Base-by-base conservation (phyloP, 2,329 filamentous ascomycete species). In the Colletotrichum shisoi region DNA sequence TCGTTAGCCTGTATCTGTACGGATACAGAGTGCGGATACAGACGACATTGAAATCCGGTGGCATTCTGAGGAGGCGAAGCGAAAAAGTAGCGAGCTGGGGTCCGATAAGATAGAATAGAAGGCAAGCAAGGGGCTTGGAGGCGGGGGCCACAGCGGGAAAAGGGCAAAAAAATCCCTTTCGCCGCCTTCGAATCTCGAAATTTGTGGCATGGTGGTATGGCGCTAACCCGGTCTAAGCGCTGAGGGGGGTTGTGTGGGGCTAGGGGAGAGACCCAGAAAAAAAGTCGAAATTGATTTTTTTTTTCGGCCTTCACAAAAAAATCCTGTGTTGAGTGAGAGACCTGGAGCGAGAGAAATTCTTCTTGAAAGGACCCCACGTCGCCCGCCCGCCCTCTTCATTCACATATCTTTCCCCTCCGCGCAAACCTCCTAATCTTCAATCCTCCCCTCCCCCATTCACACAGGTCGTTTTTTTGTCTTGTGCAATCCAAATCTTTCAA, bases 401-500 rank as follows among this genome's bases (percentile, higher is more conserved):
- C 60, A 70, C 65, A 61, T 59, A 68, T 68, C 56, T 69, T 67
- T 48, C 58, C 58, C 69, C 65, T 68, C 64, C 68, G 62, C 65
- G 62, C 68, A 61, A 57, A 59, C 58, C 59, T 69, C 56, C 44
- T 61, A 54, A 63, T 52, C 64, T 72, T 61, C 64, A 66, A 53
- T 62, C 68, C 64, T 62, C 70, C 68, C 68, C 64, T 61, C 70
- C 68, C 66, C 69, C 67, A 68, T 66, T 65, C 61, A 68, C 67
- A 70, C 62, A 67, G 64, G 64, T 64, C 71, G 62, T 63, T 68
- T 68, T 68, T 68, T 59, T 69, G 69, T 65, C 67, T 67, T 63
- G 57, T 58, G 64, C 64, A 62, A 62, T 65, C 60, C 62, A 71
- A 58, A 57, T 68, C n/a, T 59, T 57, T 74, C 77, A 92, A 84